Percentiles rank a stretch among this genome's conserved stretches.
Conservation (phyloP, 345 rosid genomes). For the Nasturtium officinale region DNA sequence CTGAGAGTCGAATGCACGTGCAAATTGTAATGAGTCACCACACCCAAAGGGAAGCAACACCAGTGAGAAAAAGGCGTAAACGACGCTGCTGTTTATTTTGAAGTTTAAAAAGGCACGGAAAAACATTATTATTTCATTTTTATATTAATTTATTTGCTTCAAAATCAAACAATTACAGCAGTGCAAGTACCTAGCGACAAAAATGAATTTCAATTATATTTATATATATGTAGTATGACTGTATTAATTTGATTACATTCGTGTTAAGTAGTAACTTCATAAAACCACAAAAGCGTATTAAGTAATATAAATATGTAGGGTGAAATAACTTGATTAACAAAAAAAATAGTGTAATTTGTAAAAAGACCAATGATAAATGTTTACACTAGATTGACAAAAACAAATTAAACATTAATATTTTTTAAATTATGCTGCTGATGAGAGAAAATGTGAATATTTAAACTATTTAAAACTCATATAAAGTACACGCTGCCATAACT, state of each 20-base stretch:
- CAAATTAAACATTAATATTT: not conserved
- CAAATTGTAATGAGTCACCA: conserved; percentile 32
- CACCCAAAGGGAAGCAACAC: conserved; percentile 23
- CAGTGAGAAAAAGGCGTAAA: conserved; percentile 33
- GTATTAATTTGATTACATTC: too few relatives aligned
- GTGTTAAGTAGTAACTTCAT: not conserved
- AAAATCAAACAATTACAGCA: not conserved
- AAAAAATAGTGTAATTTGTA: not conserved
- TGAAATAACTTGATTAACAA: not conserved
- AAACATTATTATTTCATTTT: not conserved
- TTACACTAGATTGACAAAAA: not conserved
- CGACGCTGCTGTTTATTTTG: conserved; percentile 23
- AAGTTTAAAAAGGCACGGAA: conserved; percentile 18
- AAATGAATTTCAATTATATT: too few relatives aligned
- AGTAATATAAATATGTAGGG: not conserved
- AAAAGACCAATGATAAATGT: not conserved
- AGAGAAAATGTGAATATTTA: conserved; percentile 1
- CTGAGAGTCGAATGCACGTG: conserved; percentile 34
- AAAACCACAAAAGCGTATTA: not conserved
- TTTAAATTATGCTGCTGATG: not conserved
- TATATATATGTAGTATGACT: too few relatives aligned
- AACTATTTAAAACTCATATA: not conserved
- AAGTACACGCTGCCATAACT: not conserved
- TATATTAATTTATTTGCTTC: not conserved
- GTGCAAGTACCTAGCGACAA: not conserved